phyloP scores from a whole-genome alignment of 805 yeast genomes.

The Debaryomyces castellii region DNA sequence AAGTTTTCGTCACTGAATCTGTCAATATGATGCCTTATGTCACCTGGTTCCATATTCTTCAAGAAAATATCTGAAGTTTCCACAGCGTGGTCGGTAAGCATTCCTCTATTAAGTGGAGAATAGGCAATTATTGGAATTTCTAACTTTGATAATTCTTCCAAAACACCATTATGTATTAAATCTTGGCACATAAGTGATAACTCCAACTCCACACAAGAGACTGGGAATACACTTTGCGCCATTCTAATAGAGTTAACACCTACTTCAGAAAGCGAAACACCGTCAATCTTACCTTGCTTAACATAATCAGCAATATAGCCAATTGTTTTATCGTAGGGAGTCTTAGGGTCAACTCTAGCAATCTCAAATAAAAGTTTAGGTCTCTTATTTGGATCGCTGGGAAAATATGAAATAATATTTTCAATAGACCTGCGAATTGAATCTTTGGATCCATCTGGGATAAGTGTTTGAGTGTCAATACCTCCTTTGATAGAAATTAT shows the following conservation, averaged over 20 bases:
- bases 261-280: constrained; percentile 75
- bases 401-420: constrained; percentile 31
- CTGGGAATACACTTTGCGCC: constrained; percentile 56
- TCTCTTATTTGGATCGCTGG: constrained; percentile 22
- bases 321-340: constrained; percentile 60
- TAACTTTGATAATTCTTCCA: constrained; percentile 54
- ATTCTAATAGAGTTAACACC: constrained; percentile 57
- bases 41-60: constrained; percentile 54
- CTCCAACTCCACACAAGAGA: constrained; percentile 76
- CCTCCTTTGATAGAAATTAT: constrained; percentile 72
- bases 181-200: constrained; percentile 70
- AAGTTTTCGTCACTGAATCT: constrained; percentile 61
- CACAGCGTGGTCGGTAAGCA: constrained; percentile 62
- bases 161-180: constrained; percentile 60
- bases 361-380: constrained; percentile 57
- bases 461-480: constrained; percentile 28
- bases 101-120: constrained; percentile 81
- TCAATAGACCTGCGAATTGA: constrained; percentile 49
- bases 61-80: constrained; percentile 28
- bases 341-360: constrained; percentile 64
- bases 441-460: constrained; percentile 53
- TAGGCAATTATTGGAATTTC: constrained; percentile 73
- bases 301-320: constrained; percentile 56
- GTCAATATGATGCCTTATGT: constrained; percentile 50
- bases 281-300: constrained; percentile 64